Evolutionary conservation across 2,329 filamentous ascomycete species (phyloP), one percentile per base, ranked within the genome.

Genomic region (Coniochaeta sp.): DNA sequence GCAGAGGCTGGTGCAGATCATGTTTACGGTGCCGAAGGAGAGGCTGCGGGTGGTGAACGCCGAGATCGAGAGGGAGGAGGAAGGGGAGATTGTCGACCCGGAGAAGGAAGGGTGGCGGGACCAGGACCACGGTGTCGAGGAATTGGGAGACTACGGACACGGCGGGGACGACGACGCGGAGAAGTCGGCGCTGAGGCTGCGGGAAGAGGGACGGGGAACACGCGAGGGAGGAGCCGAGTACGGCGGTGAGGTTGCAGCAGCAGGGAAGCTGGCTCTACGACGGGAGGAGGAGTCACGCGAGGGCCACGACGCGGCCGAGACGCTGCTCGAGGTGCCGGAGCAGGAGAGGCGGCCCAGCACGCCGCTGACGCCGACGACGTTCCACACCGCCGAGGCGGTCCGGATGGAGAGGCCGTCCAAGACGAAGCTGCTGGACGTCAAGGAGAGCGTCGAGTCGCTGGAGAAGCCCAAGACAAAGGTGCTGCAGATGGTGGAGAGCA

Each of bases 21-120:
- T 96, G 84, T 98, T 96, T 73, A 97, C 93, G 0, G 91, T 97
- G 62, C 93, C 95, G 2, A 91, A 89, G 72, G 89, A 93, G 73
- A 85, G 86, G 66, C 75, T 98, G 63, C 79, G 93, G 28, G 92
- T 98, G n/a, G 93, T 97, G 22, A 98, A 98, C 71, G 88, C 84
- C 57, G 89, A 89, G 63, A 70, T 79, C 36, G 77, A 79, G 63
- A 71, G 71, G 60, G 77, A 75, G 60, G 71, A 74, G 50, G 72
- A 72, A 36, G 78, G 74, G 19, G 73, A 78, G 55, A 61, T 81
- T 4, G 71, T 79, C 2, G 75, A 81, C 56, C 73, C 77, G 0
- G 73, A 71, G 16, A 66, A 65, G 55, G 69, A 71, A 26, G 38
- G 50, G n/a, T 30, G 32, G 26, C 26, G 40, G 28, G 42, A 52